Conservation (phyloP, 306 rosid genomes). For the Castanopsis chinensis region DNA sequence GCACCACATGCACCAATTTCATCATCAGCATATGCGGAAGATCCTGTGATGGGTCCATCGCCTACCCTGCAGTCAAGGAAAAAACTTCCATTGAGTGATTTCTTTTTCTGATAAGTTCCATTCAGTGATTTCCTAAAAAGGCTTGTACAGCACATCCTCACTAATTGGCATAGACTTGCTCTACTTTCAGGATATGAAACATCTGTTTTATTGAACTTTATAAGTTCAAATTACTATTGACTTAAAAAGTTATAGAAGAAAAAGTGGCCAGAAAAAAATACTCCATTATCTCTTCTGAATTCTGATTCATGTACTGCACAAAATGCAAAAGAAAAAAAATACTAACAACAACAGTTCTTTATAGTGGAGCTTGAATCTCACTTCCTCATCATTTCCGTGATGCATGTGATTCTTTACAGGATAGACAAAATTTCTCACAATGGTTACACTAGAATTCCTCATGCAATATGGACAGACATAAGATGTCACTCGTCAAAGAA, state of each 20-base stretch:
- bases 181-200: background rate
- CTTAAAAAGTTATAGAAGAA: background rate
- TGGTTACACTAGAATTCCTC: too few species aligned
- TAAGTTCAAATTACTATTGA: background rate
- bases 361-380: too few species aligned
- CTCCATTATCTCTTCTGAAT: background rate
- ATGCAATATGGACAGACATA: too few species aligned
- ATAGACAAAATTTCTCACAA: too few species aligned
- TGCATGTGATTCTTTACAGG: too few species aligned
- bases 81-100: background rate
- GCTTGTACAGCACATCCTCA: background rate
- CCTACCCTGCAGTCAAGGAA: constrained; percentile 70
- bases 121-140: background rate
- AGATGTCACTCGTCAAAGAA: too few species aligned
- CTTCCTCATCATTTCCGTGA: too few species aligned
- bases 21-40: constrained; percentile 78
- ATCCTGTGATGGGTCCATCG: constrained; percentile 91
- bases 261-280: too few species aligned
- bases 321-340: background rate
- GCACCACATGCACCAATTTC: constrained; percentile 96
- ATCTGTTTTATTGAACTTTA: background rate
- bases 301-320: background rate
- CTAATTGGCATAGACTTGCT: background rate
- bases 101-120: background rate
- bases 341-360: too few species aligned